Conservation (phyloP, 2,329 filamentous ascomycete species). For the Exophiala sideris region DNA sequence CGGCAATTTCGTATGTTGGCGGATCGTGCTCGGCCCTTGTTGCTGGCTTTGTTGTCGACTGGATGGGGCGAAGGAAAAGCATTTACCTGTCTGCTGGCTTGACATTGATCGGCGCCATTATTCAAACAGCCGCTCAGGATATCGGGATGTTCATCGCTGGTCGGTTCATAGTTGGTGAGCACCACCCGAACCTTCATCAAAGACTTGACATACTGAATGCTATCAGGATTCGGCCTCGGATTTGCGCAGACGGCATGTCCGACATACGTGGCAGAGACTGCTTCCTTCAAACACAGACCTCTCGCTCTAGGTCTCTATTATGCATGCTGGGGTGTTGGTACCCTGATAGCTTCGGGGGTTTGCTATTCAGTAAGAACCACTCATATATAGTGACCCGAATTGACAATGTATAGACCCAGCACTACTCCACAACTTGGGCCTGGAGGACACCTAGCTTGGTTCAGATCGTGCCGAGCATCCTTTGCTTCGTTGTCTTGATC, state of each 20-base stretch:
- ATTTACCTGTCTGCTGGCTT: not conserved
- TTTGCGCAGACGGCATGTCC: constrained; percentile 52
- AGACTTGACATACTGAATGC: not conserved
- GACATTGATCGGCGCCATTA: not conserved
- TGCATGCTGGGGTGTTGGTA: constrained; percentile 21
- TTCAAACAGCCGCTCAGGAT: not conserved
- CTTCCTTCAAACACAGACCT: constrained; percentile 13
- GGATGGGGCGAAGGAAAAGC: constrained; percentile 26
- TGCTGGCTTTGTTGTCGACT: constrained; percentile 28
- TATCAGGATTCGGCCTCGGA: constrained; percentile 52
- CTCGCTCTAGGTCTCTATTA: constrained; percentile 20
- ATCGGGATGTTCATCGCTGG: constrained; percentile 54
- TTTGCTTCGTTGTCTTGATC: constrained; percentile 46
- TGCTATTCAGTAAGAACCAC: constrained; percentile 15
- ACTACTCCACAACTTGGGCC: constrained; percentile 38
- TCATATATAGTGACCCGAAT: too few species aligned
- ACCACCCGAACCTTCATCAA: not conserved
- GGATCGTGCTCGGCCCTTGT: constrained; percentile 25
- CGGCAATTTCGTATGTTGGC: constrained; percentile 30
- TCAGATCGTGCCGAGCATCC: constrained; percentile 47
- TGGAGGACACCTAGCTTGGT: constrained; percentile 54
- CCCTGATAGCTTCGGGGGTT: constrained; percentile 17
- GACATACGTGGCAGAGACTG: constrained; percentile 18
- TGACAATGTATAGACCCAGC: constrained; percentile 9
- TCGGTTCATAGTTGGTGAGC: constrained; percentile 52